Conservation (phyloP, 352 stramenopile species). For the Phytophthora nicotianae region DNA sequence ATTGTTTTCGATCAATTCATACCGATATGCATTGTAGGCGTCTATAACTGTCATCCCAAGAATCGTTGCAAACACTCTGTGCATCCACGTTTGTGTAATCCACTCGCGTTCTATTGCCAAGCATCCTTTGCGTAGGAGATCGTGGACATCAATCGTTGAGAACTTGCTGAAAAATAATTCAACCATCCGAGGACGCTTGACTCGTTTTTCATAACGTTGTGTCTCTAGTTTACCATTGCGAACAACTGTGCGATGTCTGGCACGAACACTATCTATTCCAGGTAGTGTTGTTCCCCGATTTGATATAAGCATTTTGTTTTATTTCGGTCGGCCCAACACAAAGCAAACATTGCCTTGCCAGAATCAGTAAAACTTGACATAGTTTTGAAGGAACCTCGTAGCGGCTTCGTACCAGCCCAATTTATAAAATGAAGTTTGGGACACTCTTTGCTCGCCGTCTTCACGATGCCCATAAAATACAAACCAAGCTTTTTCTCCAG, state of each 20-base stretch:
- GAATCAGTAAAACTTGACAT: not conserved
- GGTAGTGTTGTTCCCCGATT: not conserved
- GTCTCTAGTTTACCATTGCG: not conserved
- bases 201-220: not conserved
- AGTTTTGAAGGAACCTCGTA: not conserved
- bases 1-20: not conserved
- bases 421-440: not conserved
- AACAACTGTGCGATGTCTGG: not conserved
- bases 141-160: not conserved
- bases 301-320: not conserved
- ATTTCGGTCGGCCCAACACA: not conserved
- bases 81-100: not conserved
- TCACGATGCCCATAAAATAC: slow-evolving; percentile 5
- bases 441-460: not conserved
- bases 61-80: not conserved
- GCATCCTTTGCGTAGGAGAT: not conserved
- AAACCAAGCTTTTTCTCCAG: not conserved
- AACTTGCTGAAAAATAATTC: slow-evolving; percentile 6
- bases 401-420: not conserved
- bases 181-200: not conserved
- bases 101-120: not conserved
- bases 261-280: not conserved
- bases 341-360: not conserved
- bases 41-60: not conserved
- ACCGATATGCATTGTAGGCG: not conserved